A percentile compares a stretch with the other conserved stretches of the same genome.
Evolutionary conservation across 2,329 filamentous ascomycete species (phyloP).

Genomic region (Aureobasidium sp.): DNA sequence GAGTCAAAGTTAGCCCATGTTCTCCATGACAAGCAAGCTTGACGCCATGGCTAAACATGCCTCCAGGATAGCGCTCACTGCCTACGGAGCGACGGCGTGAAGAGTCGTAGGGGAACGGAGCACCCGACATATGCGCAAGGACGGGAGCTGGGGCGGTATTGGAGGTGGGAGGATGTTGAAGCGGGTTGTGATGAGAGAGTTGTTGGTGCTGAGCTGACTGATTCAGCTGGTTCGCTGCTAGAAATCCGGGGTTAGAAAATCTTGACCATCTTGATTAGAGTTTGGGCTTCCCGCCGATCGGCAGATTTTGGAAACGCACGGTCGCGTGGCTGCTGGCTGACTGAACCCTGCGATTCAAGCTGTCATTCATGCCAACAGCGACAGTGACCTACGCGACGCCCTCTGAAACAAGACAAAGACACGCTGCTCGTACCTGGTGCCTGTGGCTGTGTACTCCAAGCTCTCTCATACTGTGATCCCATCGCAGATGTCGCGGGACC

Average conservation of each 20-base stretch:
- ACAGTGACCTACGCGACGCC: neutral
- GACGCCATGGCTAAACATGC: neutral
- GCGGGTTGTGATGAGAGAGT: constrained; percentile 9
- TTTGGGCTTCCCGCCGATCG: constrained; percentile 4
- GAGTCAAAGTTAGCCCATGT: constrained; percentile 9
- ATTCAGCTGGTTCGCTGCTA: constrained; percentile 12
- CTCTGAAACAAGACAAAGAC: no score
- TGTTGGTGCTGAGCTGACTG: neutral
- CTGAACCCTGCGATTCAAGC: neutral
- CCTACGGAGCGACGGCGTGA: constrained; percentile 36
- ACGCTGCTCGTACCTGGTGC: constrained; percentile 5
- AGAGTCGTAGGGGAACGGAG: constrained; percentile 30
- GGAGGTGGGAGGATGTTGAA: constrained; percentile 15
- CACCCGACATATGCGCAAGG: constrained; percentile 26
- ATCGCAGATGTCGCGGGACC: constrained; percentile 9
- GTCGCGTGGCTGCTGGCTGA: constrained; percentile 7
- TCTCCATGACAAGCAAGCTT: neutral
- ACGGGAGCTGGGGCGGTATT: constrained; percentile 19
- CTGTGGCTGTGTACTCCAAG: constrained; percentile 11
- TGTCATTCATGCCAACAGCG: neutral
- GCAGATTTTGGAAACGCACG: neutral
- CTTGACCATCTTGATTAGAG: neutral
- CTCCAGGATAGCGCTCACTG: constrained; percentile 15
- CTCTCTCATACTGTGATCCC: constrained; percentile 21
- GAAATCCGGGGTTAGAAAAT: neutral